Evolutionary conservation across 2,329 filamentous ascomycete species (phyloP), one percentile per base, ranked within the genome.

Genomic region (Colletotrichum sp.): DNA sequence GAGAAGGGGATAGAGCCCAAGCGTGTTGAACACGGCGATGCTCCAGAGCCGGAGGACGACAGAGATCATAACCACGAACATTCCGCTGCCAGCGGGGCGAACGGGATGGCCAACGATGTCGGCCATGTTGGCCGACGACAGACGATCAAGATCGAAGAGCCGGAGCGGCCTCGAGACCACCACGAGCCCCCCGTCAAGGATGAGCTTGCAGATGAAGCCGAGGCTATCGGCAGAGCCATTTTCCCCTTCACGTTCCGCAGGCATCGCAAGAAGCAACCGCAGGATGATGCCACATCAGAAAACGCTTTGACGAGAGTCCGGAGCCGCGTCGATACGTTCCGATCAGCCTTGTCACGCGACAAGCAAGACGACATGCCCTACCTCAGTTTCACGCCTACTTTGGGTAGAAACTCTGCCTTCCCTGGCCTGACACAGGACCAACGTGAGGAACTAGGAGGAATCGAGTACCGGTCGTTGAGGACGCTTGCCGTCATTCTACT

Each of bases 391-490:
- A 93, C 96, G 75, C 95, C 97, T 3, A 99, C 97, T 0, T 91
- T 98, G 70, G 96, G 94, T 28, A 93, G 97, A 77, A 99, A 99
- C 83, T 99, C 96, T 13, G 94, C 95, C 48, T 99, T 99, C 81
- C 90, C 97, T 15, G 95, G 96, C 79, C 85, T 99, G 78, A 95
- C 94, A 0, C 94, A 98, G 79, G 95, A 97, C 78, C 96, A 99
- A 84, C 92, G 97, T 79, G 96, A 99, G 82, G 97, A 99, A 84
- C 87, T 99, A 4, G 97, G 97, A 13, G 97, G 97, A 24, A 98
- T 99, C 78, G 97, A 99, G 84, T 99, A 99, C 82, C 93, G 97
- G 8, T 95, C 96, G 0, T 84, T 99, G 76, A 98, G 98, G 84
- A 95, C 95, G 3, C 86, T 99, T 64, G 95, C 95, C 2, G 83